phyloP scores from a whole-genome alignment of 2,329 filamentous ascomycete genomes.

The Sporothrix pallida region DNA sequence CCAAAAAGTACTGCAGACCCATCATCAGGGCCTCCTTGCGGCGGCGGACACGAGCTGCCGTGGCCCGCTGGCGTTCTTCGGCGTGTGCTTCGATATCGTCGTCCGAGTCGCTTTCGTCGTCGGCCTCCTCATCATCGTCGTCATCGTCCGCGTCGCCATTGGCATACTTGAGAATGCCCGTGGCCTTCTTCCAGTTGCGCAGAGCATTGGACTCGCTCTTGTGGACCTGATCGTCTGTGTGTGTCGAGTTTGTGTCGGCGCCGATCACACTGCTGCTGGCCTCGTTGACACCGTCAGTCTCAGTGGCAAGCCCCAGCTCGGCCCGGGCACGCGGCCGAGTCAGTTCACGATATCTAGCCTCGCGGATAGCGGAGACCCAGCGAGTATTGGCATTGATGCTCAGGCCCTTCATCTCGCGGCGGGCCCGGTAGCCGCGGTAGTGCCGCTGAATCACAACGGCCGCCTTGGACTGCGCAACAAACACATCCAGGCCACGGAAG shows the following conservation, averaged over 20 bases:
- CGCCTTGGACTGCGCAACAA: slow-evolving; percentile 49
- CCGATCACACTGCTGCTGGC: background rate
- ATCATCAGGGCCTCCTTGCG: slow-evolving; percentile 76
- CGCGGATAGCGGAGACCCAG: slow-evolving; percentile 71
- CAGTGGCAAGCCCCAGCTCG: slow-evolving; percentile 27
- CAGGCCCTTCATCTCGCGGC: slow-evolving; percentile 72
- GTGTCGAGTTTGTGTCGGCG: background rate
- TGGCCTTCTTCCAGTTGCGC: slow-evolving; percentile 76
- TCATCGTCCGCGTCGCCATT: slow-evolving; percentile 53
- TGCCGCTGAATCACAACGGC: slow-evolving; percentile 69
- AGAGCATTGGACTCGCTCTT: slow-evolving; percentile 53
- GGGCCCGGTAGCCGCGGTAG: slow-evolving; percentile 76
- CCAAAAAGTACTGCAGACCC: slow-evolving; percentile 82
- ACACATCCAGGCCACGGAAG: slow-evolving; percentile 37
- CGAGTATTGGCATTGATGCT: slow-evolving; percentile 71
- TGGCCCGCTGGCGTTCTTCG: slow-evolving; percentile 47
- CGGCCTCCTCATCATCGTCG: slow-evolving; percentile 9
- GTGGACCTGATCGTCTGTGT: background rate
- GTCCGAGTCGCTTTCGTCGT: slow-evolving; percentile 16
- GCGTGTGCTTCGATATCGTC: background rate
- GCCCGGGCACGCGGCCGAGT: slow-evolving; percentile 52
- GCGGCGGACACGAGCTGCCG: slow-evolving; percentile 60
- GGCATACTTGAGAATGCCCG: slow-evolving; percentile 72
- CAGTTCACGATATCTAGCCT: slow-evolving; percentile 60
- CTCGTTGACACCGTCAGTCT: background rate